Percentiles rank a stretch among this genome's conserved stretches.
Evolutionary conservation across 768 basidiomycete species (phyloP).

Genomic region (Atractiella rhizophila): DNA sequence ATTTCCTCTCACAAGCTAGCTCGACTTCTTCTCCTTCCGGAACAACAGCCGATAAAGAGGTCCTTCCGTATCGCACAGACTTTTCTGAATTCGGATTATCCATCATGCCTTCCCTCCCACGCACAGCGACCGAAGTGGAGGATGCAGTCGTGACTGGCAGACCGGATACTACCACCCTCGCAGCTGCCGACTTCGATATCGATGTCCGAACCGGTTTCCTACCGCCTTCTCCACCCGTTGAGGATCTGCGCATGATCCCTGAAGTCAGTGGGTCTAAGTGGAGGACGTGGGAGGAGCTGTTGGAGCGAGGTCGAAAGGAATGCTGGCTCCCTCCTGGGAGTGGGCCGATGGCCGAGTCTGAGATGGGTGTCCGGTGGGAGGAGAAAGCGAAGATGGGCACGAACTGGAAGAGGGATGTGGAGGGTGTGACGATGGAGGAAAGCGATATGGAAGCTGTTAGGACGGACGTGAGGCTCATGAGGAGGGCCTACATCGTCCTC

Average conservation of each 20-base stretch:
- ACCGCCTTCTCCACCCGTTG: slow-evolving; percentile 46
- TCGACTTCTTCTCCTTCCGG: too few relatives aligned
- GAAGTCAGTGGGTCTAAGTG: slow-evolving; percentile 45
- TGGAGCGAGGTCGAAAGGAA: slow-evolving; percentile 2
- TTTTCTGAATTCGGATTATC: too few relatives aligned
- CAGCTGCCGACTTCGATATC: slow-evolving; percentile 74
- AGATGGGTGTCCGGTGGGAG: slow-evolving; percentile 27
- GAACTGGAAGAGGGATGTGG: slow-evolving; percentile 30
- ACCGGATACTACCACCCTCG: slow-evolving; percentile 37
- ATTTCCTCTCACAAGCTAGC: too few relatives aligned
- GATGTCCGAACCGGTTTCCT: slow-evolving; percentile 77
- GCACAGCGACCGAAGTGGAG: too few relatives aligned
- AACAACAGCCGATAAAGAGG: too few relatives aligned
- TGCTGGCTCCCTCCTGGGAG: slow-evolving; percentile 25
- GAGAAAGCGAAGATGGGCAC: slow-evolving; percentile 44
- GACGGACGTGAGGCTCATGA: slow-evolving; percentile 36
- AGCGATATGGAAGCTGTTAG: slow-evolving; percentile 19
- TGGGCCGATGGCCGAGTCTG: slow-evolving; percentile 35
- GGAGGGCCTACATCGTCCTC: slow-evolving; percentile 69
- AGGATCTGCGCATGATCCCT: slow-evolving; percentile 33
- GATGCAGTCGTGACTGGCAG: too few relatives aligned
- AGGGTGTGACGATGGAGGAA: slow-evolving; percentile 26
- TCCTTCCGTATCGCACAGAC: too few relatives aligned
- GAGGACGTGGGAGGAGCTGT: slow-evolving; percentile 28
- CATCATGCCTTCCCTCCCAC: too few relatives aligned